Percentiles rank a stretch among this genome's conserved stretches.
Evolutionary conservation across 495 filamentous ascomycete genomes (phyloP).

Genomic region (Astrocystis sublimbata): DNA sequence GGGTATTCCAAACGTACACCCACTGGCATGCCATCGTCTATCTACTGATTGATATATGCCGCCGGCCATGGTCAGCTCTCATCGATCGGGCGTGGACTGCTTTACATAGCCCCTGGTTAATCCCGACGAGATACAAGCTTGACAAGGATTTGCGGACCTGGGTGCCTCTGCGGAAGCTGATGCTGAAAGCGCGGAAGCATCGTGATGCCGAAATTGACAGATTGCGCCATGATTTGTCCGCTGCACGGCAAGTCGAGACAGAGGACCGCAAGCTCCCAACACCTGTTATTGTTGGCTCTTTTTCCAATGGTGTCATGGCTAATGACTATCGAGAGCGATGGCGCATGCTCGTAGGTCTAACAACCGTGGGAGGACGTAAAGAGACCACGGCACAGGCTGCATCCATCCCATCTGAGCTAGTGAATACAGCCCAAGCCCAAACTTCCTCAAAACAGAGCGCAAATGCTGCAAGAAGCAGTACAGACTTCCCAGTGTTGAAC

Average conservation of each 20-base stretch:
- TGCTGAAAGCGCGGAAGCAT: constrained; percentile 49
- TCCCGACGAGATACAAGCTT: constrained; percentile 36
- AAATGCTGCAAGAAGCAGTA: not conserved
- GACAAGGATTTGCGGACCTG: constrained; percentile 50
- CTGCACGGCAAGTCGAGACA: constrained; percentile 31
- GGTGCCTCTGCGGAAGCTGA: constrained; percentile 55
- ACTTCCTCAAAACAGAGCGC: constrained; percentile 15
- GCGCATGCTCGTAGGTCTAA: constrained; percentile 33
- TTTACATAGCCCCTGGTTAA: constrained; percentile 52
- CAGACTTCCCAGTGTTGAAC: not conserved
- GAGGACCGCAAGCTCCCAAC: constrained; percentile 33
- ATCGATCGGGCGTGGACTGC: constrained; percentile 58
- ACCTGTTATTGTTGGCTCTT: constrained; percentile 39
- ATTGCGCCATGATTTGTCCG: constrained; percentile 34
- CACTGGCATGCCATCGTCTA: constrained; percentile 61
- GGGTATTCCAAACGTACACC: constrained; percentile 59
- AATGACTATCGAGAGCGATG: constrained; percentile 42
- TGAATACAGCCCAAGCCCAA: constrained; percentile 7
- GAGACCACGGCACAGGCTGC: not conserved
- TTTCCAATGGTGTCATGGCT: constrained; percentile 26
- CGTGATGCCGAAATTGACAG: constrained; percentile 45
- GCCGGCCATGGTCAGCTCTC: constrained; percentile 49
- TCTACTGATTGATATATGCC: constrained; percentile 53
- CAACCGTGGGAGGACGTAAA: not conserved
- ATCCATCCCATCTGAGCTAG: not conserved